Conservation (phyloP, 2,329 filamentous ascomycete species). For the Nothomitra cinnamomea region DNA sequence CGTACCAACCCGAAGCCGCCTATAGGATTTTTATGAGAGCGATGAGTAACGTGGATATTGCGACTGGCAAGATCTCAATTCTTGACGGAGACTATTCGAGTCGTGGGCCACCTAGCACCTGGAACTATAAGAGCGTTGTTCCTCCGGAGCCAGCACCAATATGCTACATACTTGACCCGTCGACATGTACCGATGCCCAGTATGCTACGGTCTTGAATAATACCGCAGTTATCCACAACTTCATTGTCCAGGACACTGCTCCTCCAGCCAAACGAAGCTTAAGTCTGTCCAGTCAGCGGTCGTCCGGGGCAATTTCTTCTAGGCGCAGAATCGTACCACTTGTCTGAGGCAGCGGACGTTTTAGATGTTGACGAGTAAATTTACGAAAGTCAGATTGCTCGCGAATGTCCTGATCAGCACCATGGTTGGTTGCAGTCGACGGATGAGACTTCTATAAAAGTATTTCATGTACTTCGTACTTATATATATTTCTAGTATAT, state of each 20-base stretch:
- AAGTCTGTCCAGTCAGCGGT: no score
- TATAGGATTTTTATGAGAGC: constrained; percentile 37
- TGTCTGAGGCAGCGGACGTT: no score
- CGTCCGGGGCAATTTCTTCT: no score
- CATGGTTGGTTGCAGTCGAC: no score
- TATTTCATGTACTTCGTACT: no score
- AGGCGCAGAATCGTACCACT: no score
- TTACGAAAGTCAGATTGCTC: no score
- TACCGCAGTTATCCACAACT: constrained; percentile 29
- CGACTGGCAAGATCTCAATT: constrained; percentile 32
- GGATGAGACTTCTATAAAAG: no score
- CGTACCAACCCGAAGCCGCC: constrained; percentile 37
- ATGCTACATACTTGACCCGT: constrained; percentile 28
- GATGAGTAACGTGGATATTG: constrained; percentile 33
- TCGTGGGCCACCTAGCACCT: constrained; percentile 23
- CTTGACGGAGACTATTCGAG: constrained; percentile 21
- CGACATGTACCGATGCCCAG: constrained; percentile 29
- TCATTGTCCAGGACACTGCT: constrained; percentile 18
- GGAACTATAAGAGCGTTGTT: constrained; percentile 28
- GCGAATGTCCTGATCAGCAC: no score
- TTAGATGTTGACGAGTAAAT: no score
- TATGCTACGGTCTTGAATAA: constrained; percentile 25
- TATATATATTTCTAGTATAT: no score
- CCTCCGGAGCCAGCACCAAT: constrained; percentile 23
- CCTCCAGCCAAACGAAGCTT: background rate